Base-by-base conservation (phyloP, 441 rosid species). In the Biscutella auriculata region DNA sequence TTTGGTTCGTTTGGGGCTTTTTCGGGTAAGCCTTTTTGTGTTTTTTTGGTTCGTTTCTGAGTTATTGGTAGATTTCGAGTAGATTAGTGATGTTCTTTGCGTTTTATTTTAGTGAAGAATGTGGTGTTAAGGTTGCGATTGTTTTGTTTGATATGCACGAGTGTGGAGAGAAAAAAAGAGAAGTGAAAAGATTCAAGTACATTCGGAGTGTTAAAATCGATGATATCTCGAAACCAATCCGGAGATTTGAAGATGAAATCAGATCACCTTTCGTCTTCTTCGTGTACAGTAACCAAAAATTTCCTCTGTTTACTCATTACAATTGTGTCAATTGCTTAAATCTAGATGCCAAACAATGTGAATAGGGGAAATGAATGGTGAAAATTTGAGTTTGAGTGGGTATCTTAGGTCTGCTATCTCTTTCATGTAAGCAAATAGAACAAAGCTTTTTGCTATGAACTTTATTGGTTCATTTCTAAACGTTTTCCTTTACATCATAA, bases 201-300 rank as follows among this genome's bases (percentile, higher is more conserved):
- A 14, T 72, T 16, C 13, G 51, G 40, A 62, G 70, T 60, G 67
- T 50, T 17, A 72, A 26, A 16, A 56, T 60, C 26, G 45, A 43
- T 28, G 33, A 60, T 16, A 69, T 12, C 19, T 37, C 34, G 56
- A 46, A 72, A 62, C 53, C 59, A 34, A 25, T 26, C 1, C 36
- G 59, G 10, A 40, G 63, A 21, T 13, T 29, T 35, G 29, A 45
- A 47, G 82, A 77, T 69, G 78, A 78, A 62, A 85, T 82, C 29
- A 75, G 96, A 80, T 88, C 96, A 16, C 74, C 91, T n/a, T 85
- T 88, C 43, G 48, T 73, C n/a, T 50, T 80, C 72, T 85, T 81
- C 73, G 70, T 82, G 96, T 88, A 82, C 58, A 5, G 53, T 74
- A 55, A 66, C 46, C 9, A 5, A 35, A 57, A 3, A 10, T n/a